Evolutionary conservation across 768 basidiomycete species (phyloP).

Genomic region (Suillus ampliporus): DNA sequence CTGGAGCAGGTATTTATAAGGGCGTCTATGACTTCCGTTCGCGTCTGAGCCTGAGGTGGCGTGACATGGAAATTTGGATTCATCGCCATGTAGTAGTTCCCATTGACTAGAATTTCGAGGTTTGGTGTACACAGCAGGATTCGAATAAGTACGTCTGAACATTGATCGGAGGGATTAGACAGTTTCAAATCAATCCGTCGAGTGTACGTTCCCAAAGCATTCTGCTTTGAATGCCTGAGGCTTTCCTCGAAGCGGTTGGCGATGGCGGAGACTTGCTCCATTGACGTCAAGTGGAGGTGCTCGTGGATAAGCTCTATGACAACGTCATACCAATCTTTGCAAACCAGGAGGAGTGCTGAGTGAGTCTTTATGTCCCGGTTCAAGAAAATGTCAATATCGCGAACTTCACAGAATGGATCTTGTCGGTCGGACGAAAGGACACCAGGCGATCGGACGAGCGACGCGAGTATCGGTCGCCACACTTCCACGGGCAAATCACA

Average conservation of each 20-base stretch:
- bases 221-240: conserved; percentile 24
- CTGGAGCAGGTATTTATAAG: conserved; percentile 37
- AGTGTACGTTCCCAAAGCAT: conserved; percentile 45
- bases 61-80: conserved; percentile 23
- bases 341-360: conserved; percentile 40
- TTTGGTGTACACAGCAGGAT: conserved; percentile 49
- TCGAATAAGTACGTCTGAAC: conserved; percentile 34
- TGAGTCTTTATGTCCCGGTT: conserved; percentile 35
- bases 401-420: conserved; percentile 46
- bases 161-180: conserved; percentile 33
- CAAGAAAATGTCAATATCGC: conserved; percentile 38
- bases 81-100: conserved; percentile 39
- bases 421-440: conserved; percentile 39
- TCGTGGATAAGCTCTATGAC: conserved; percentile 47
- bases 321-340: conserved; percentile 42
- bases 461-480: conserved; percentile 47
- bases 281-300: conserved; percentile 45
- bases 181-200: conserved; percentile 49
- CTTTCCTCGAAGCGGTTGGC: conserved; percentile 42
- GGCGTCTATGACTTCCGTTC: conserved; percentile 39
- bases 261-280: conserved; percentile 39
- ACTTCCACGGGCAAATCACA: conserved; percentile 41
- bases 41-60: conserved; percentile 32
- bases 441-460: conserved; percentile 41
- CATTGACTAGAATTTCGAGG: conserved; percentile 48